Percentiles rank a stretch among this genome's conserved stretches.
Conservation (phyloP, 2,329 filamentous ascomycete species). For the Amphichorda felina region DNA sequence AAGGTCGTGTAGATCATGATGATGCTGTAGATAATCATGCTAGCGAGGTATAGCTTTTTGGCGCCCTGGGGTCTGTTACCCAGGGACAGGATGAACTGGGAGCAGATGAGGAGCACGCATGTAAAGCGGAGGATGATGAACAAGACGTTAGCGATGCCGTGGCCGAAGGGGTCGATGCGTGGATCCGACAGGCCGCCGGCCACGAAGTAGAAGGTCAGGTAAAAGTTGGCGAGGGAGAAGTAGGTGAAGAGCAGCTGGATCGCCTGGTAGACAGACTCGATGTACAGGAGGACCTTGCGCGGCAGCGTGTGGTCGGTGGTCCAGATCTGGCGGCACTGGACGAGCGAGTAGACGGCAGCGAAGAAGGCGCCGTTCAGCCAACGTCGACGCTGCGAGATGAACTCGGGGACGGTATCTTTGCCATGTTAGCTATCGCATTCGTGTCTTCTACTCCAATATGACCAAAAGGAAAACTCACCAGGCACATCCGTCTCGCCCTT, state of each 20-base stretch:
- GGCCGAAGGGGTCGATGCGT: conserved; percentile 79
- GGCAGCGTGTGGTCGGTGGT: conserved; percentile 79
- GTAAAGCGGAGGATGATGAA: conserved; percentile 80
- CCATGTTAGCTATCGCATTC: conserved; percentile 1
- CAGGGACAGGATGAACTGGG: conserved; percentile 93
- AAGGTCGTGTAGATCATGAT: conserved; percentile 97
- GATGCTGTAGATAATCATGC: conserved; percentile 80
- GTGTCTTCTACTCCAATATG: no score
- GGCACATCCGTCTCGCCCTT: conserved; percentile 97
- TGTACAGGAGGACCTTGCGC: conserved; percentile 82
- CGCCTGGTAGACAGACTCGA: conserved; percentile 94
- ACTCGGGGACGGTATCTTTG: conserved; percentile 81
- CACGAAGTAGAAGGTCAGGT: conserved; percentile 97
- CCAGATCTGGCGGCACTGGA: conserved; percentile 93
- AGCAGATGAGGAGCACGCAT: conserved; percentile 76
- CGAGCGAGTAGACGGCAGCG: conserved; percentile 90
- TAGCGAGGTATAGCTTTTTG: conserved; percentile 76
- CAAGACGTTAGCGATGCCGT: conserved; percentile 71
- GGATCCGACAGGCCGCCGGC: conserved; percentile 77
- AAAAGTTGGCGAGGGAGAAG: conserved; percentile 98
- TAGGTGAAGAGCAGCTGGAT: conserved; percentile 90
- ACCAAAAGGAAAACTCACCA: conserved; percentile 61
- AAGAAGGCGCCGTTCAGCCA: conserved; percentile 99
- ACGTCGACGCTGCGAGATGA: conserved; percentile 88
- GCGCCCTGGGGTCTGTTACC: conserved; percentile 94